These are phyloP conservation scores for Diaporthe capsici DNA, from an alignment of 2,329 filamentous ascomycete genomes.

Conservation along the genomic window DNA sequence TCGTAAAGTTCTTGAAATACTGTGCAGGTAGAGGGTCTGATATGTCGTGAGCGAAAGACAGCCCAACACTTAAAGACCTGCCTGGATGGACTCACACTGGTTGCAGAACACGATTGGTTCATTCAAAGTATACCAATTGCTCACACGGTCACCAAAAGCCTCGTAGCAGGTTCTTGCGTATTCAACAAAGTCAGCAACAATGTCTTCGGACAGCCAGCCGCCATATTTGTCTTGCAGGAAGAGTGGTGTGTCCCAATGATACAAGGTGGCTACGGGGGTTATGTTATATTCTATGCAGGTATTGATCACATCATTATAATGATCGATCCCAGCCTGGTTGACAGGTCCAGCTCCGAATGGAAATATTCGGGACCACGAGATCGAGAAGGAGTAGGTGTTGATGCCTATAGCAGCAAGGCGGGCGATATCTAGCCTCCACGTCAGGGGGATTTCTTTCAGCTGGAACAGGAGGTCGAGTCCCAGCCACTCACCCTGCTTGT, in stretches of 20 bases:
- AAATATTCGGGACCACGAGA: conserved; percentile 39
- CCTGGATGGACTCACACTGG: not conserved
- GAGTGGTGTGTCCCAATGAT: conserved; percentile 38
- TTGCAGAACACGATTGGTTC: conserved; percentile 38
- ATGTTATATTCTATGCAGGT: conserved; percentile 37
- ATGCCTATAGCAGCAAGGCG: conserved; percentile 38
- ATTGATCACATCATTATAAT: conserved; percentile 40
- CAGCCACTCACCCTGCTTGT: conserved; percentile 37
- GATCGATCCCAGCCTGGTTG: conserved; percentile 38
- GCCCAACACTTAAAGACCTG: not conserved
- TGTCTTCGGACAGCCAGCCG: conserved; percentile 37
- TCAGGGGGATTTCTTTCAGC: not conserved
- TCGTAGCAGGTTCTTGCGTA: conserved; percentile 36
- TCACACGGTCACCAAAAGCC: conserved; percentile 36
- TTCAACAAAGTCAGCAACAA: conserved; percentile 37
- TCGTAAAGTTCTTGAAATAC: conserved; percentile 39
- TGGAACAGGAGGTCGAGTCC: too few relatives aligned
- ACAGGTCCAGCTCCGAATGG: conserved; percentile 37
- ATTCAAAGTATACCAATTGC: conserved; percentile 37
- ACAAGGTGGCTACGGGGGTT: conserved; percentile 34
- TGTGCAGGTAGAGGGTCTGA: conserved; percentile 31
- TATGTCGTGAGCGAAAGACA: not conserved
- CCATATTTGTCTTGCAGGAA: conserved; percentile 37
- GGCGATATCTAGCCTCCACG: conserved; percentile 24
- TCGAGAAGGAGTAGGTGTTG: conserved; percentile 39